Evolutionary conservation across 2,329 filamentous ascomycete genomes (phyloP).

Genomic region (Taxawa tesnikishii): DNA sequence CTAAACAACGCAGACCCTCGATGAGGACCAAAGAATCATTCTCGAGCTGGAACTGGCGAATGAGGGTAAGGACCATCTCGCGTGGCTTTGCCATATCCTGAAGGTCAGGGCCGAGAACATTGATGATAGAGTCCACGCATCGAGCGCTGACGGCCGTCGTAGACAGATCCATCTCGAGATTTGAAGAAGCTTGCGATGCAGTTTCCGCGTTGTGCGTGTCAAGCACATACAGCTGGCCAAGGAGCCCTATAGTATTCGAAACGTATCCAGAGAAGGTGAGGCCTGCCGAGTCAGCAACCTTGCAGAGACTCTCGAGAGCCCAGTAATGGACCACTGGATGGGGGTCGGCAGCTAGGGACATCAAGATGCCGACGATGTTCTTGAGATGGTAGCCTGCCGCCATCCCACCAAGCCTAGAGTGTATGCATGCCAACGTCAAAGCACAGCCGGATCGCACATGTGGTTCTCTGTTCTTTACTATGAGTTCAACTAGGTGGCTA

Average conservation of each 20-base stretch:
- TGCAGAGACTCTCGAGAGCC: slow-evolving; percentile 78
- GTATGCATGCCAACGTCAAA: slow-evolving; percentile 83
- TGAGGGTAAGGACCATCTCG: slow-evolving; percentile 78
- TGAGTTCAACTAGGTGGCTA: slow-evolving; percentile 84
- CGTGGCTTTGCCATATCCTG: slow-evolving; percentile 88
- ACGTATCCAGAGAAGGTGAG: slow-evolving; percentile 87
- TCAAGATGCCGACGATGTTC: slow-evolving; percentile 93
- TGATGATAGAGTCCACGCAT: slow-evolving; percentile 90
- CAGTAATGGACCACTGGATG: slow-evolving; percentile 94
- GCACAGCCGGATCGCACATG: slow-evolving; percentile 89
- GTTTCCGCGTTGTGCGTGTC: slow-evolving; percentile 87
- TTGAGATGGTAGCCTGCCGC: slow-evolving; percentile 92
- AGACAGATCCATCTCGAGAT: slow-evolving; percentile 74
- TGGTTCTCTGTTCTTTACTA: slow-evolving; percentile 86
- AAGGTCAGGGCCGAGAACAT: slow-evolving; percentile 87
- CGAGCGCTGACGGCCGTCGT: slow-evolving; percentile 73
- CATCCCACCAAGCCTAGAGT: slow-evolving; percentile 94
- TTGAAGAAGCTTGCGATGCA: slow-evolving; percentile 69
- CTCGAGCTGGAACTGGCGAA: slow-evolving; percentile 62
- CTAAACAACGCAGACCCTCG: slow-evolving; percentile 70
- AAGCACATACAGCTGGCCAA: slow-evolving; percentile 82
- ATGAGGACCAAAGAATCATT: slow-evolving; percentile 63
- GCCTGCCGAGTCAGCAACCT: slow-evolving; percentile 83
- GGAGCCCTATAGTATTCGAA: slow-evolving; percentile 80
- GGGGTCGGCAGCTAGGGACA: slow-evolving; percentile 91